phyloP scores from a whole-genome alignment of 192 early-diverging fungal genomes.

The Helicostylum pulchrum region DNA sequence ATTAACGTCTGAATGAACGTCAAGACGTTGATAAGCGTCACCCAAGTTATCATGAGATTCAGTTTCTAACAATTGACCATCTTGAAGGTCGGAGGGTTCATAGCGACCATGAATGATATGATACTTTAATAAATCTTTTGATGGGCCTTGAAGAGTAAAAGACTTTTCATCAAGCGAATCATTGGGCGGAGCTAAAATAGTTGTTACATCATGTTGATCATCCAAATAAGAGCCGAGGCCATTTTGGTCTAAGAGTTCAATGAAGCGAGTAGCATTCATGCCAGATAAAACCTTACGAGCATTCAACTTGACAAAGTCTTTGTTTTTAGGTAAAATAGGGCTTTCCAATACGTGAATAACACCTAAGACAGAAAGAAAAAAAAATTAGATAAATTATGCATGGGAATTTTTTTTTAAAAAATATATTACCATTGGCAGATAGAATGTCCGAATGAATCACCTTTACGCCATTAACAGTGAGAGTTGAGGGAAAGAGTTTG shows the following conservation, averaged over 20 bases:
- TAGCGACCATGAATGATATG: conserved; percentile 60
- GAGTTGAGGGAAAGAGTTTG: background rate
- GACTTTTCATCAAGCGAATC: conserved; percentile 44
- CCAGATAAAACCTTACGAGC: conserved; percentile 45
- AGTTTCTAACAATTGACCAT: conserved; percentile 53
- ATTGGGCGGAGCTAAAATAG: conserved; percentile 69
- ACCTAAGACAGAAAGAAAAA: conserved; percentile 18
- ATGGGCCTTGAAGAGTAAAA: conserved; percentile 14
- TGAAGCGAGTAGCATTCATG: conserved; percentile 66
- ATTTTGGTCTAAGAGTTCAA: conserved; percentile 49
- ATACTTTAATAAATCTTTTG: conserved; percentile 58
- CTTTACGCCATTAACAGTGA: conserved; percentile 25
- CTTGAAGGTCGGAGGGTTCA: conserved; percentile 40
- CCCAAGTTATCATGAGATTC: conserved; percentile 49
- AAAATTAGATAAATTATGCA: conserved; percentile 32
- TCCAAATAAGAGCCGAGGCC: conserved; percentile 59
- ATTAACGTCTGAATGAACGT: conserved; percentile 29
- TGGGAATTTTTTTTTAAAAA: conserved; percentile 45
- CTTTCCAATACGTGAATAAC: conserved; percentile 37
- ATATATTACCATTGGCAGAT: conserved; percentile 45
- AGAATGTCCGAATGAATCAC: conserved; percentile 35
- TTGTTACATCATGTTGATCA: conserved; percentile 47
- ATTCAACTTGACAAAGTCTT: conserved; percentile 12
- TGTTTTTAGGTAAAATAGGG: conserved; percentile 15
- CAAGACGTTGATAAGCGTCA: conserved; percentile 45